Percentiles rank a stretch among this genome's conserved stretches.
Conservation (phyloP, 1,139 yeast genomes). For the Debaryomyces coudertii region DNA sequence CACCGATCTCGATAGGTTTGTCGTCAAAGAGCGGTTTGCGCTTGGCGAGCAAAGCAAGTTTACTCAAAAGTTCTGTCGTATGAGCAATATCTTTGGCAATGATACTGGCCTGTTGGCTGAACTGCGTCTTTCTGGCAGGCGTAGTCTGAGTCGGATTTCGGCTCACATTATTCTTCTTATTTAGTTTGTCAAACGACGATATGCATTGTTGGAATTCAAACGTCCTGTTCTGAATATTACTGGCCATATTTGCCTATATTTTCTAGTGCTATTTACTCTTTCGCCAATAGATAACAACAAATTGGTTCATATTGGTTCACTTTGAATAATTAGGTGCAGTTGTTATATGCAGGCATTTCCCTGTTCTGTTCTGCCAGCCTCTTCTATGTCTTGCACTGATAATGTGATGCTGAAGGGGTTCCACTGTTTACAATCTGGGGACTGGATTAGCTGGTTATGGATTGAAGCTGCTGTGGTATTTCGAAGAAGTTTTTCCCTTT, state of each 20-base stretch:
- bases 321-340: background rate
- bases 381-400: background rate
- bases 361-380: conserved; percentile 5
- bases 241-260: conserved; percentile 6
- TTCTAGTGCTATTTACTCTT: background rate
- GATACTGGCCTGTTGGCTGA: conserved; percentile 75
- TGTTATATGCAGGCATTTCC: background rate
- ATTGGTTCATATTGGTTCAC: background rate
- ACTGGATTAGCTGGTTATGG: no score
- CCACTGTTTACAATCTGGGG: no score
- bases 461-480: no score
- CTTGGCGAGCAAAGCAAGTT: conserved; percentile 82
- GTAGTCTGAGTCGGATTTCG: conserved; percentile 9
- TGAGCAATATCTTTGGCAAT: conserved; percentile 89
- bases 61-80: conserved; percentile 81
- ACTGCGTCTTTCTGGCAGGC: conserved; percentile 56
- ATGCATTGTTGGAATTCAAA: conserved; percentile 88
- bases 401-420: no score
- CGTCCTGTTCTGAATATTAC: conserved; percentile 71
- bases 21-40: conserved; percentile 94
- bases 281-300: conserved; percentile 9
- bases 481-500: no score
- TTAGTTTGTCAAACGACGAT: conserved; percentile 62
- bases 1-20: conserved; percentile 90
- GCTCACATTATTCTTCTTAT: conserved; percentile 36